These are phyloP conservation scores for Flaveria robusta DNA, from an alignment of 129 eudicot species.

Conservation along the genomic window DNA sequence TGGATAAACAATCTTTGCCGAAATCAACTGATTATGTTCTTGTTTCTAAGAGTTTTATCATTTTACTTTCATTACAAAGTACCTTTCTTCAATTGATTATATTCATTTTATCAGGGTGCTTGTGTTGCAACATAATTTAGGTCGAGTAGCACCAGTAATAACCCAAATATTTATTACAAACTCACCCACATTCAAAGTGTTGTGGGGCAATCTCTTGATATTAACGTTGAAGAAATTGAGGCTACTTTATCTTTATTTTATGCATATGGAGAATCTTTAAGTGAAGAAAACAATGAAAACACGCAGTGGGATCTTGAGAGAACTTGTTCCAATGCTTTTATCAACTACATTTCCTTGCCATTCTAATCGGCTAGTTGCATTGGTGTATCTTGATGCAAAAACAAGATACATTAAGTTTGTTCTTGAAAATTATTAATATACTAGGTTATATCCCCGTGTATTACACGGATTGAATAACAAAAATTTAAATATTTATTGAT, in stretches of 20 bases:
- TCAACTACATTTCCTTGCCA: constrained; percentile 85
- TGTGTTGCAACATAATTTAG: too few relatives aligned
- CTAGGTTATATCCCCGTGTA: too few relatives aligned
- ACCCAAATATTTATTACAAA: constrained; percentile 71
- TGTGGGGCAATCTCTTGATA: constrained; percentile 59
- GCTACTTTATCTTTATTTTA: constrained; percentile 81
- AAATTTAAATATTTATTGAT: too few relatives aligned
- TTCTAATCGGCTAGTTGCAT: constrained; percentile 84
- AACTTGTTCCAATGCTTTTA: constrained; percentile 81
- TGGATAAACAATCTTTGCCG: too few relatives aligned
- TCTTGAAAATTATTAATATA: constrained; percentile 71
- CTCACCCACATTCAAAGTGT: constrained; percentile 51
- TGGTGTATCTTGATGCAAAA: constrained; percentile 81
- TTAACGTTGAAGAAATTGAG: constrained; percentile 88
- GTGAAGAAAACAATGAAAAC: constrained; percentile 74
- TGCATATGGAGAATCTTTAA: constrained; percentile 84
- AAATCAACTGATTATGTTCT: too few relatives aligned
- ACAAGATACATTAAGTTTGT: constrained; percentile 83
- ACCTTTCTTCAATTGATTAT: too few relatives aligned
- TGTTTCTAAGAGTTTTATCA: too few relatives aligned
- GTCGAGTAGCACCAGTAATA: too few relatives aligned
- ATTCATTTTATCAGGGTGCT: too few relatives aligned
- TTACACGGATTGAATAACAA: too few relatives aligned
- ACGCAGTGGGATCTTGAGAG: constrained; percentile 78
- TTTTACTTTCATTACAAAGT: too few relatives aligned